These are phyloP conservation scores for Macrophomina tecta DNA, from an alignment of 2,329 filamentous ascomycete genomes.

Conservation along the genomic window DNA sequence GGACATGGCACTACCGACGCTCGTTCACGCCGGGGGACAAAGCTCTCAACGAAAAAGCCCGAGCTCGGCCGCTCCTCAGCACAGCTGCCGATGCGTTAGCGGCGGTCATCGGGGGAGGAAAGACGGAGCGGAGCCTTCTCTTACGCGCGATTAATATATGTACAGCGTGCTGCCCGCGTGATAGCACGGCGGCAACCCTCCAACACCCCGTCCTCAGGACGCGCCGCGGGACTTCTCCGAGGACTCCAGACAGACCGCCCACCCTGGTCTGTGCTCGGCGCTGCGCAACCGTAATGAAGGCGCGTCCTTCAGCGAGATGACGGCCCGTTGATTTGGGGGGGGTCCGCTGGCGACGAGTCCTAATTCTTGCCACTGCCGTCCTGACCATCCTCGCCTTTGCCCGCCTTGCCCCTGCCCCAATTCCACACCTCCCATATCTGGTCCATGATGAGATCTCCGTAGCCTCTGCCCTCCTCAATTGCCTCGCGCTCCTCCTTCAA, in stretches of 20 bases:
- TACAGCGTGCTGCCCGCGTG: conserved; percentile 7
- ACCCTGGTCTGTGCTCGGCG: conserved; percentile 2
- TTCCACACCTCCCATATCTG: conserved; percentile 57
- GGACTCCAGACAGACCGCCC: conserved; percentile 13
- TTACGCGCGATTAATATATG: conserved; percentile 26
- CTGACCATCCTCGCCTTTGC: conserved; percentile 34
- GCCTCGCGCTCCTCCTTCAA: conserved; percentile 53
- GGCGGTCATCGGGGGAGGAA: neutral
- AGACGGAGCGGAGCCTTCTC: conserved; percentile 6
- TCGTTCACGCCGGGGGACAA: neutral
- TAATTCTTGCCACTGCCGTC: conserved; percentile 13
- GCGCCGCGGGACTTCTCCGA: neutral
- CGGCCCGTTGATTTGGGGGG: neutral
- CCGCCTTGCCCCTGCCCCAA: conserved; percentile 48
- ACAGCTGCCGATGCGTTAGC: neutral
- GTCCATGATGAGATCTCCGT: conserved; percentile 51
- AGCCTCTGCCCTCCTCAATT: conserved; percentile 47
- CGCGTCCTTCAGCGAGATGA: conserved; percentile 9
- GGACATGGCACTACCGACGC: conserved; percentile 15
- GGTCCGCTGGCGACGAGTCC: conserved; percentile 9
- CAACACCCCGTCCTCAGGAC: neutral
- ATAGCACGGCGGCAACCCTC: neutral
- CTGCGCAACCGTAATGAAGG: conserved; percentile 20
- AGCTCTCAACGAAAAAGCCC: neutral
- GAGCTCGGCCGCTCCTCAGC: neutral